Evolutionary conservation across 2,329 filamentous ascomycete species (phyloP), one percentile per base, ranked within the genome.

Genomic region (Fusarium sp.): DNA sequence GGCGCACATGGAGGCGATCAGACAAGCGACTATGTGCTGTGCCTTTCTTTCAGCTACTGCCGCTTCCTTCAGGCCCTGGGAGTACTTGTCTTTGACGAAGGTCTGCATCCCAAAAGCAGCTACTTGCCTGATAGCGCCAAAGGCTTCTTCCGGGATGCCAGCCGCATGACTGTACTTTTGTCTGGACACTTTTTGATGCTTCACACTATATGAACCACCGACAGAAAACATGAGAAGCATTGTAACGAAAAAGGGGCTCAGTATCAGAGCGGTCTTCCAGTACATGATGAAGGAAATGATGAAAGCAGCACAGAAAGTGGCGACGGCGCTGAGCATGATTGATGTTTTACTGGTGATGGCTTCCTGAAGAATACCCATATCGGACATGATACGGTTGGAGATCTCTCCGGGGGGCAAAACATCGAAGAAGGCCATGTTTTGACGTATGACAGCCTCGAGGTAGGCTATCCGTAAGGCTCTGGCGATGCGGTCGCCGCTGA

Each of bases 181-280:
- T 50, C 95, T 83, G 2, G 91, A 90, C 59, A 87, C 81, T 79
- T 92, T 93, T 79, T 90, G 92, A 79, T 86, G 93, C 76, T 89
- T 92, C 77, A 95, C 84, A 72, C 95, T 89, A 74, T 92, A 91
- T 3, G 80, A 83, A 11, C 89, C 90, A 15, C 91, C 88, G 49
- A 82, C 81, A 44, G 89, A 91, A 90, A 94, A 94, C 66, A 89
- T 83, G 12, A 91, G 57, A 16, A 91, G 81, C 52, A 97, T 88
- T 2, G 92, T 91, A 32, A 94, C 83, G 68, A 97, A 88, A 2
- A 90, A 92, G 1, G 91, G 93, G 24, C 88, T 85, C 46, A 95
- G 85, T 72, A 97, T 96, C 50, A 96, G 81, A 0, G 94, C 93
- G 64, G 97, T 83, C 79, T 94, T 95, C 91, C 93, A 96, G 79